These are phyloP conservation scores for Solanum lycopersicoides DNA, from an alignment of 257 asterid species.

Conservation along the genomic window DNA sequence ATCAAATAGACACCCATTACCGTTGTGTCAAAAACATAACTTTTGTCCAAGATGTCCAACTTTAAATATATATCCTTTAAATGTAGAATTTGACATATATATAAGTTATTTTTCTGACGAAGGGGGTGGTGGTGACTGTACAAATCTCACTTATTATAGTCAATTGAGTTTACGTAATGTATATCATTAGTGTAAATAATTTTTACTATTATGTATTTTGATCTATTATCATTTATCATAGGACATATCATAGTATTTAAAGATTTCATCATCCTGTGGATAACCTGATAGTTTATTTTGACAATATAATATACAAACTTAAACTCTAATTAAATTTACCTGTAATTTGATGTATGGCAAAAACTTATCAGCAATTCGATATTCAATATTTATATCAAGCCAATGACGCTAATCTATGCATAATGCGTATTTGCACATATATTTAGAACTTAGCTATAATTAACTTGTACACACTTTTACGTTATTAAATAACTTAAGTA, in stretches of 20 bases:
- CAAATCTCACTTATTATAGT: no score
- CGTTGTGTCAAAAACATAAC: no score
- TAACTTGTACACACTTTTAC: neutral
- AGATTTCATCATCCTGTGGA: neutral
- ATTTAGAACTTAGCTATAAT: neutral
- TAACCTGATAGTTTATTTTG: no score
- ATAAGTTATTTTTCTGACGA: no score
- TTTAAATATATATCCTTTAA: no score
- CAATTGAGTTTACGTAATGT: no score
- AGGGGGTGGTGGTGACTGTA: no score
- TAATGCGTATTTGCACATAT: neutral
- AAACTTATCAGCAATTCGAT: neutral
- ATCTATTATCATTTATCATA: neutral
- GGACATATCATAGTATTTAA: neutral
- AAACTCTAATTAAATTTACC: neutral
- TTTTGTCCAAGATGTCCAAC: no score
- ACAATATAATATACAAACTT: neutral
- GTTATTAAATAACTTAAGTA: neutral
- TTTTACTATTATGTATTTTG: neutral
- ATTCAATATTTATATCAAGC: neutral
- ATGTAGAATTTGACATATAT: no score
- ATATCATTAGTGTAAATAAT: neutral
- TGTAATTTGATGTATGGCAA: neutral
- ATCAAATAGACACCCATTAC: no score
- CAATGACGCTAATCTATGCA: neutral